Conservation (phyloP, 2,329 filamentous ascomycete species). For the Eutypa lata region DNA sequence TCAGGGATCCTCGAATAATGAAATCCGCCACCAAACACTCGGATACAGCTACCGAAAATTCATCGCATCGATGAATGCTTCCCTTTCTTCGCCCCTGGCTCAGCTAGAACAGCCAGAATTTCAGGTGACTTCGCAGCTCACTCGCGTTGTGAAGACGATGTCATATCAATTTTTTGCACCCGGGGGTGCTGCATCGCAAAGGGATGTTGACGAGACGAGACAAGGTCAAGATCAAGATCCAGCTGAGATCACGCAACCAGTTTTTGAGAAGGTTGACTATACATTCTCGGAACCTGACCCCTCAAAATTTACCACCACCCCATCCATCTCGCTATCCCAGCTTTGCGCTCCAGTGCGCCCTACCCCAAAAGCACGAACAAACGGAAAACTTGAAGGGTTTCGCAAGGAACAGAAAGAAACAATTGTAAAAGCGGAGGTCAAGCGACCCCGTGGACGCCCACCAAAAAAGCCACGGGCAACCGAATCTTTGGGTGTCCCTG, state of each 20-base stretch:
- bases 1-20: conserved; percentile 29
- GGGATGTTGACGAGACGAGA: conserved; percentile 2
- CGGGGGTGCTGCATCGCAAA: conserved; percentile 5
- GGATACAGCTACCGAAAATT: conserved; percentile 30
- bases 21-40: conserved; percentile 27
- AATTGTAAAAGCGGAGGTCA: neutral
- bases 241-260: neutral
- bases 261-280: neutral
- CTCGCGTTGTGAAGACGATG: conserved; percentile 37
- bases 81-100: neutral
- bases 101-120: conserved; percentile 18
- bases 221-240: conserved; percentile 1
- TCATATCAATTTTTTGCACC: conserved; percentile 37
- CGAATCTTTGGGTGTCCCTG: neutral
- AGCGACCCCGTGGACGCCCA: conserved; percentile 3
- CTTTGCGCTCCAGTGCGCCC: conserved; percentile 5
- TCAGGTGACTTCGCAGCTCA: conserved; percentile 34
- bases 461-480: conserved; percentile 6
- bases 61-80: conserved; percentile 29
- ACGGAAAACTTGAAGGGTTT: conserved; percentile 6
- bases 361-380: conserved; percentile 3
- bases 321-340: conserved; percentile 12
- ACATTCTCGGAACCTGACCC: conserved; percentile 16
- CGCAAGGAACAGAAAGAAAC: conserved; percentile 3
- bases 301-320: conserved; percentile 10